Percentiles rank a stretch among this genome's conserved stretches.
Conservation (phyloP, 495 filamentous ascomycete genomes). For the Aspergillus bridgeri region DNA sequence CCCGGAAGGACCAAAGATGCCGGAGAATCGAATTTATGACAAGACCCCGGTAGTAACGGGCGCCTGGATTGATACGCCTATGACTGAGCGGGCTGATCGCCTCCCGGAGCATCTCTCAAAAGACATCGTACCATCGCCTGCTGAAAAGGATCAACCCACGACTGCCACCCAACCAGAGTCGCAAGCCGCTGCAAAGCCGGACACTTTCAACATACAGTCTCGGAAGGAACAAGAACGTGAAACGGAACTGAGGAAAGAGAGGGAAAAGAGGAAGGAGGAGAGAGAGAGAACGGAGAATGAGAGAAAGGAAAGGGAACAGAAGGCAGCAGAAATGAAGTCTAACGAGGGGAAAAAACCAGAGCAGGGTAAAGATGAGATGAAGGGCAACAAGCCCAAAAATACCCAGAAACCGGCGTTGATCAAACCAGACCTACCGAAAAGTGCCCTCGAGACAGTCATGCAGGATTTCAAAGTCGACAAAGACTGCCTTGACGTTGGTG, state of each 20-base stretch:
- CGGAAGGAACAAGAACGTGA: not conserved
- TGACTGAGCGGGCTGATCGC: conserved; percentile 37
- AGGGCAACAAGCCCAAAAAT: conserved; percentile 11
- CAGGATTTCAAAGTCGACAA: conserved; percentile 48
- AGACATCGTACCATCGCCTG: conserved; percentile 20
- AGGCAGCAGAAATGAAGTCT: not conserved
- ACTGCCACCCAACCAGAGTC: not conserved
- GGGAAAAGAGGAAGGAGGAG: not conserved
- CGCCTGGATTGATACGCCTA: conserved; percentile 52
- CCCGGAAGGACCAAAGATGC: conserved; percentile 45
- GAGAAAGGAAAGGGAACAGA: conserved; percentile 4
- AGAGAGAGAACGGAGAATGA: conserved; percentile 4
- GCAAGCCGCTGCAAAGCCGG: not conserved
- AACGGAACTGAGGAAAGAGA: conserved; percentile 2
- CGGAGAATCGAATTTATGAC: conserved; percentile 32
- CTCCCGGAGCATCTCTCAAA: conserved; percentile 31
- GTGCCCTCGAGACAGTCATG: conserved; percentile 51
- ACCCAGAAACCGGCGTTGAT: conserved; percentile 25
- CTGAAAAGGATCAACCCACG: not conserved
- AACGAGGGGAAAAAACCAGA: conserved; percentile 9
- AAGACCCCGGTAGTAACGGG: conserved; percentile 51
- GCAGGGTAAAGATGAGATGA: conserved; percentile 15
- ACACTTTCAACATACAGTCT: not conserved
- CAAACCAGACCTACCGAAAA: conserved; percentile 46
- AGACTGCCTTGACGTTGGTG: conserved; percentile 45